Evolutionary conservation across 306 rosid genomes (phyloP).

Genomic region (Prunus fruticosa): DNA sequence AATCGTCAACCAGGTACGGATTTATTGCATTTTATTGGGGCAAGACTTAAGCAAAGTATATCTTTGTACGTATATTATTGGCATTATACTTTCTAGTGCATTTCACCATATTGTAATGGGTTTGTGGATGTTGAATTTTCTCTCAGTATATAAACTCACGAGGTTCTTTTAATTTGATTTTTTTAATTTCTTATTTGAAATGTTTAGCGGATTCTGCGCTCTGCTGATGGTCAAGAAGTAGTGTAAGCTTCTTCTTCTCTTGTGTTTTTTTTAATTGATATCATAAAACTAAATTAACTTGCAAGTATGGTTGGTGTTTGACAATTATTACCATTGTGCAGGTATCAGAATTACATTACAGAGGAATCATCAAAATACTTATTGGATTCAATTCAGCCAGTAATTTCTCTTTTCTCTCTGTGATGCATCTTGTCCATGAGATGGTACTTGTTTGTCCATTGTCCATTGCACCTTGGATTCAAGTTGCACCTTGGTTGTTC

Average conservation of each 20-base stretch:
- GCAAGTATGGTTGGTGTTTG: conserved; percentile 15
- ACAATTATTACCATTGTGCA: conserved; percentile 28
- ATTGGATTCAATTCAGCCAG: conserved; percentile 60
- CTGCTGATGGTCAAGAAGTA: conserved; percentile 32
- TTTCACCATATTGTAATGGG: conserved; percentile 6
- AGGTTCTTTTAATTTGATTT: conserved; percentile 2
- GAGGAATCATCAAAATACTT: conserved; percentile 54
- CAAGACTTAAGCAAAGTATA: conserved; percentile 3
- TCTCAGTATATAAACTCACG: conserved; percentile 26
- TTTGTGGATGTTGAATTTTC: conserved; percentile 18
- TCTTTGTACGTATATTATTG: not conserved
- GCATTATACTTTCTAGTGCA: not conserved
- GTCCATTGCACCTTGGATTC: not conserved
- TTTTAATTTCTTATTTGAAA: not conserved
- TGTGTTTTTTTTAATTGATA: conserved; percentile 8
- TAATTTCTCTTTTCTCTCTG: conserved; percentile 33
- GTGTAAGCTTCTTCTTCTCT: conserved; percentile 46
- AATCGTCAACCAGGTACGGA: conserved; percentile 68
- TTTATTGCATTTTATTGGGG: conserved; percentile 7
- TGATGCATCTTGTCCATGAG: conserved; percentile 23
- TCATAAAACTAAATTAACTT: not conserved
- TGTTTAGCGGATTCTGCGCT: conserved; percentile 46
- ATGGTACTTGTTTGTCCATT: not conserved
- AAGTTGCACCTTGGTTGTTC: too few species aligned
- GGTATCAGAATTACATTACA: conserved; percentile 66